Conservation (phyloP, 1,284 basidiomycete genomes). For the Tilletiopsis washingtonensis region DNA sequence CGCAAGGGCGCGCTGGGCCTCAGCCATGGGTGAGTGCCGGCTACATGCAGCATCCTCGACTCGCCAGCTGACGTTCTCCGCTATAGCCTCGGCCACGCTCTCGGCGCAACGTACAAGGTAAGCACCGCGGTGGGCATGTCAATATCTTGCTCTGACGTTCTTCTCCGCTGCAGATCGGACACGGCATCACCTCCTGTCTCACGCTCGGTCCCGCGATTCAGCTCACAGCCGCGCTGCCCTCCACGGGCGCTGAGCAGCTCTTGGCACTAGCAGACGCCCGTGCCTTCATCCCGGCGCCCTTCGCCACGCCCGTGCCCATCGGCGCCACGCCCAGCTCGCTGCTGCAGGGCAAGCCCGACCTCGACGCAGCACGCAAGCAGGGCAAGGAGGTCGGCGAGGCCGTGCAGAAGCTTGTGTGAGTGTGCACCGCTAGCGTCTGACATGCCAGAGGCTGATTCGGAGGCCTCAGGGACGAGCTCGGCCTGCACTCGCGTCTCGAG, state of each 20-base stretch:
- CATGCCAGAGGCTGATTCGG: too few species aligned
- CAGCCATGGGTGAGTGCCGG: constrained; percentile 54
- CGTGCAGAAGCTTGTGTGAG: constrained; percentile 52
- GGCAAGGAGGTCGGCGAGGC: constrained; percentile 18
- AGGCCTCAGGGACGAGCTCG: constrained; percentile 54
- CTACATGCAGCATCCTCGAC: neutral
- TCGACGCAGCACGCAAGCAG: constrained; percentile 6
- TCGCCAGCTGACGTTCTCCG: neutral
- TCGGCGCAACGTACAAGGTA: constrained; percentile 67
- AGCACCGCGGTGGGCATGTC: too few species aligned
- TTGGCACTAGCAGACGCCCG: constrained; percentile 26
- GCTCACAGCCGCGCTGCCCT: constrained; percentile 9
- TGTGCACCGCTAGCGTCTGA: too few species aligned
- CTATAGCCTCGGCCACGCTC: constrained; percentile 56
- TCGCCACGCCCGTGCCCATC: constrained; percentile 4
- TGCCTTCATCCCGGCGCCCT: constrained; percentile 25
- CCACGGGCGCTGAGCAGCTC: constrained; percentile 16
- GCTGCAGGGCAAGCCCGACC: neutral
- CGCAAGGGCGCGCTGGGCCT: constrained; percentile 60
- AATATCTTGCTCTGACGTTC: too few species aligned
- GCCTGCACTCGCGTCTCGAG: constrained; percentile 55
- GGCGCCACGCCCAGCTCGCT: neutral
- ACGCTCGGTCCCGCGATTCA: constrained; percentile 52
- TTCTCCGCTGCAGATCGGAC: too few species aligned
- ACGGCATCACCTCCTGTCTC: constrained; percentile 74